phyloP scores from a whole-genome alignment of 2,329 filamentous ascomycete species.

The Ustulina deusta region DNA sequence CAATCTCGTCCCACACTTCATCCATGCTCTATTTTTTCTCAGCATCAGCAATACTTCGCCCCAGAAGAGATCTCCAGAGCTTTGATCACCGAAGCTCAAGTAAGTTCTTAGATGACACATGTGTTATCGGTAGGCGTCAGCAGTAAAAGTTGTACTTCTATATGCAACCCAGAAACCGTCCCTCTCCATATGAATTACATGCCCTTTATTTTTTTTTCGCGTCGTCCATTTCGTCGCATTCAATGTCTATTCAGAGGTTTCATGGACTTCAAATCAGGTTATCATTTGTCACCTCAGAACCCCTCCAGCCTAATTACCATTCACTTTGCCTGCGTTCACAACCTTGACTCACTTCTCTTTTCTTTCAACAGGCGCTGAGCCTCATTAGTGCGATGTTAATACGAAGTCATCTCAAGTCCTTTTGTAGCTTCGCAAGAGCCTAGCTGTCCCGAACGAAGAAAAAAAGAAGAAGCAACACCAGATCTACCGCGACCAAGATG shows the following conservation, averaged over 20 bases:
- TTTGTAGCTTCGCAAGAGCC: conserved; percentile 3
- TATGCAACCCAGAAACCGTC: neutral
- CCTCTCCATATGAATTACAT: neutral
- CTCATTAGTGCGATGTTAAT: neutral
- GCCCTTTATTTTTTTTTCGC: neutral
- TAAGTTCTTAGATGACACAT: conserved; percentile 25
- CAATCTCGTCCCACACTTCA: conserved; percentile 8
- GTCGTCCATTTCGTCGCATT: neutral
- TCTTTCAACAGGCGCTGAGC: neutral
- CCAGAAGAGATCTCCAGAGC: neutral
- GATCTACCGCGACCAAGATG: conserved; percentile 41
- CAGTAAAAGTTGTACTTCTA: neutral
- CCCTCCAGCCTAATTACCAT: neutral
- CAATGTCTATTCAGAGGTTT: neutral
- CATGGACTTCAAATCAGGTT: neutral
- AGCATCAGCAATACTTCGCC: conserved; percentile 16
- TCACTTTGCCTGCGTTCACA: neutral
- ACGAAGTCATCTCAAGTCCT: neutral
- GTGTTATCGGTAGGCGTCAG: neutral
- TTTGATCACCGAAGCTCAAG: conserved; percentile 9
- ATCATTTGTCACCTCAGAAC: neutral
- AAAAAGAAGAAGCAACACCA: neutral
- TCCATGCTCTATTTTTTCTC: conserved; percentile 14
- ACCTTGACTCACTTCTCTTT: conserved; percentile 6
- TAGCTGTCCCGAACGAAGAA: neutral